Evolutionary conservation across 495 filamentous ascomycete species (phyloP), one percentile per base, ranked within the genome.

Genomic region (Aspergillus avenaceus): DNA sequence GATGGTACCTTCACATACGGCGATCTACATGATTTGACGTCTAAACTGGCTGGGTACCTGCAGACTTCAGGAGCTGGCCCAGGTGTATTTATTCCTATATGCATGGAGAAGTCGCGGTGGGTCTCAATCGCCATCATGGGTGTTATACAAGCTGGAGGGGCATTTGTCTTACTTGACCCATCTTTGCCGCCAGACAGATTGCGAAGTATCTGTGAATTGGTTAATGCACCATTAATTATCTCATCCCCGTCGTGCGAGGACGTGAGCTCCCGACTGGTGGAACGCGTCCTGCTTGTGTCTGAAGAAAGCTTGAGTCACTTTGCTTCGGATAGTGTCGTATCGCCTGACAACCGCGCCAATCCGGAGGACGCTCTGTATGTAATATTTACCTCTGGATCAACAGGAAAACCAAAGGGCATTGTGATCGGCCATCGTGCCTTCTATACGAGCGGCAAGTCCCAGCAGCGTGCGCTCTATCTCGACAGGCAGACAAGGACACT

Each of bases 1-100:
- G 79, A 83, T 50, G 78, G 71, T n/a, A 40, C 57, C 21, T 67
- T 79, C 42, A 78, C 74, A 8, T 82, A 82, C 48, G 18, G 41
- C n/a, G 65, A 82, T 27, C 61, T 83, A 6, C 65, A 78, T 18
- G 31, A 50, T 0, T 47, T 70, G 16, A 53, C 68, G 8, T 22
- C 29, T 5, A 66, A 16, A 9, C 53, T 63, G 2, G 66, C 68
- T 8, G 21, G 41, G 73, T 18, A 64, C 64, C 12, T 54, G 7
- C 0, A 50, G 52, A 26, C 42, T 58, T 6, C 18, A 53, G 67
- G 53, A 46, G 70, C 43, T 37, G 57, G 59, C 8, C 53, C 64
- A 8, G 70, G 66, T 25, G 56, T 60, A 12, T 37, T 72, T 14
- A 64, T 78, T 25, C 65, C 67, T 7, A 40, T 75, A 8, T 75